Conservation (phyloP, 331 rosid species). For the Pyrus hybrid region DNA sequence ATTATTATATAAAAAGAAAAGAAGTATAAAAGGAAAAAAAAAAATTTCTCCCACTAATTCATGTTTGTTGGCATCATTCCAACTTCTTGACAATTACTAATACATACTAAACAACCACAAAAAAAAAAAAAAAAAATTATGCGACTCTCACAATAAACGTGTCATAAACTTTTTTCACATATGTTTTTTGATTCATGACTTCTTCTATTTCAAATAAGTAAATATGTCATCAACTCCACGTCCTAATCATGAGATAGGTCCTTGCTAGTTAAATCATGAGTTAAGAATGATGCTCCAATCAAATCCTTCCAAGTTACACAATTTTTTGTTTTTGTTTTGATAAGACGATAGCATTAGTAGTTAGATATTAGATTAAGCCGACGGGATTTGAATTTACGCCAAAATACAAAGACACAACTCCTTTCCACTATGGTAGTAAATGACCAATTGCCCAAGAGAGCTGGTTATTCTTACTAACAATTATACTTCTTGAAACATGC, state of each 20-base stretch:
- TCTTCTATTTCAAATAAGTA: too few species aligned
- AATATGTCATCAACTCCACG: neutral
- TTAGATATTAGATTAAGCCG: too few species aligned
- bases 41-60: neutral
- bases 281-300: neutral
- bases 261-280: neutral
- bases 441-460: neutral
- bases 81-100: neutral
- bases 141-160: neutral
- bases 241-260: neutral
- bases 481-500: neutral
- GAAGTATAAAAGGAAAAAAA: too few species aligned
- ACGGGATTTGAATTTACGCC: accelerated
- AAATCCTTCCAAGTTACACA: neutral
- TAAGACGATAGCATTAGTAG: too few species aligned
- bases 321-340: too few species aligned
- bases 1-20: too few species aligned
- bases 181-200: too few species aligned
- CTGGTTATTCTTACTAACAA: neutral
- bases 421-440: too few species aligned
- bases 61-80: neutral
- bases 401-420: too few species aligned
- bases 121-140: too few species aligned
- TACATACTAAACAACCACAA: neutral
- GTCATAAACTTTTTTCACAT: too few species aligned